Percentiles rank a stretch among this genome's conserved stretches.
Conservation (phyloP, 441 rosid species). For the Brassica balearica region DNA sequence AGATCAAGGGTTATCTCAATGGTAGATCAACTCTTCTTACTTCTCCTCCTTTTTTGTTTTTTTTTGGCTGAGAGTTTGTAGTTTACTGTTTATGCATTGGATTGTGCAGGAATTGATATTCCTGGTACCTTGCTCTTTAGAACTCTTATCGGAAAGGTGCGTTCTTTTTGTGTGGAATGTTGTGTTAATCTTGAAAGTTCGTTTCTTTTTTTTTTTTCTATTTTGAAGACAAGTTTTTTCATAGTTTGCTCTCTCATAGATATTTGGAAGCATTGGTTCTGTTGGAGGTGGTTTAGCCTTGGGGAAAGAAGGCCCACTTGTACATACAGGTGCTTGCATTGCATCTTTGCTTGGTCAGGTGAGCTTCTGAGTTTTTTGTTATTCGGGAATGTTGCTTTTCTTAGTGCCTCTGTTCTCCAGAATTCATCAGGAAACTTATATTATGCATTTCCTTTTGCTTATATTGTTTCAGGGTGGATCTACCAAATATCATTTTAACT, state of each 20-base stretch:
- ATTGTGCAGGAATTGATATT: slow-evolving; percentile 78
- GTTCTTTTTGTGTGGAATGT: slow-evolving; percentile 28
- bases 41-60: neutral
- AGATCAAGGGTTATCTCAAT: slow-evolving; percentile 95
- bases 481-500: slow-evolving; percentile 87
- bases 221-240: slow-evolving; percentile 18
- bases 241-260: slow-evolving; percentile 56
- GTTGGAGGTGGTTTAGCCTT: slow-evolving; percentile 99
- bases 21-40: slow-evolving; percentile 50
- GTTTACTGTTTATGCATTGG: slow-evolving; percentile 5
- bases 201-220: neutral
- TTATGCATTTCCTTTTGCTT: slow-evolving; percentile 24
- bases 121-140: slow-evolving; percentile 93
- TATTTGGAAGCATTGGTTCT: slow-evolving; percentile 97
- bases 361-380: slow-evolving; percentile 39
- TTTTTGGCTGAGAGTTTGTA: neutral
- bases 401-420: neutral
- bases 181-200: neutral
- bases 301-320: slow-evolving; percentile 99
- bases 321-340: slow-evolving; percentile 98
- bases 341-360: slow-evolving; percentile 98
- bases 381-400: neutral
- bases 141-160: slow-evolving; percentile 97
- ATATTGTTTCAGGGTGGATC: slow-evolving; percentile 82
- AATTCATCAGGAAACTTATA: slow-evolving; percentile 1